These are phyloP conservation scores for Margaritispora aquatica DNA, from an alignment of 495 filamentous ascomycete species.

Conservation along the genomic window DNA sequence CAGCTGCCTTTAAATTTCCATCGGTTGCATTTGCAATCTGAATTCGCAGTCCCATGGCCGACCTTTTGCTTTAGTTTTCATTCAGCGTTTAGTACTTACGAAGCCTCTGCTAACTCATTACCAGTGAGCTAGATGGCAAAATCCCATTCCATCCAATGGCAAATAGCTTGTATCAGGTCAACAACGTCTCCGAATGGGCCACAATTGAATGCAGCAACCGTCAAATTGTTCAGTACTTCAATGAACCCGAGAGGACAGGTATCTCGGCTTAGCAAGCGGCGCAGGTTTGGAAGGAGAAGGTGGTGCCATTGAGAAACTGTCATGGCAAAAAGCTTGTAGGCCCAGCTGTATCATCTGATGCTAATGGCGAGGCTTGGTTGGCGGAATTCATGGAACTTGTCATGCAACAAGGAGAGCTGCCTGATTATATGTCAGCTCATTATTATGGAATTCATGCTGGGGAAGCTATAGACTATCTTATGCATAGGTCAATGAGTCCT, in stretches of 20 bases:
- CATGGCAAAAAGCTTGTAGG: constrained; percentile 36
- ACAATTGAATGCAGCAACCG: constrained; percentile 16
- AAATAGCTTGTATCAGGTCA: constrained; percentile 30
- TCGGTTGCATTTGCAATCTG: no score
- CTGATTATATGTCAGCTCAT: constrained; percentile 40
- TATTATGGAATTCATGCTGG: constrained; percentile 35
- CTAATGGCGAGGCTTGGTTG: constrained; percentile 34
- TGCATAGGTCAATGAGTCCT: constrained; percentile 20
- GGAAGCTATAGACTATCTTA: constrained; percentile 27
- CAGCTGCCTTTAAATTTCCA: no score
- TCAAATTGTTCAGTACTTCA: constrained; percentile 36
- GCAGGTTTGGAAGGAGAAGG: constrained; percentile 33
- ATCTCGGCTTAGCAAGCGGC: constrained; percentile 35
- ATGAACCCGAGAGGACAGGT: constrained; percentile 38
- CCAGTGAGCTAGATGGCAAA: no score
- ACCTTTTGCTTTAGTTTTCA: no score
- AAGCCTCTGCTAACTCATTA: no score
- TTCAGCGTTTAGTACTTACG: no score
- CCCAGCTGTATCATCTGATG: constrained; percentile 31
- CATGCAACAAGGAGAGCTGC: constrained; percentile 20
- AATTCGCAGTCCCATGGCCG: no score
- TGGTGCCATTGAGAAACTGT: constrained; percentile 32
- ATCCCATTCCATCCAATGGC: constrained; percentile 39
- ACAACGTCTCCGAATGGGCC: constrained; percentile 32
- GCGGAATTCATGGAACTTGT: constrained; percentile 37